Base-by-base conservation (phyloP, 345 rosid genomes). In the Eucalyptus marginata region DNA sequence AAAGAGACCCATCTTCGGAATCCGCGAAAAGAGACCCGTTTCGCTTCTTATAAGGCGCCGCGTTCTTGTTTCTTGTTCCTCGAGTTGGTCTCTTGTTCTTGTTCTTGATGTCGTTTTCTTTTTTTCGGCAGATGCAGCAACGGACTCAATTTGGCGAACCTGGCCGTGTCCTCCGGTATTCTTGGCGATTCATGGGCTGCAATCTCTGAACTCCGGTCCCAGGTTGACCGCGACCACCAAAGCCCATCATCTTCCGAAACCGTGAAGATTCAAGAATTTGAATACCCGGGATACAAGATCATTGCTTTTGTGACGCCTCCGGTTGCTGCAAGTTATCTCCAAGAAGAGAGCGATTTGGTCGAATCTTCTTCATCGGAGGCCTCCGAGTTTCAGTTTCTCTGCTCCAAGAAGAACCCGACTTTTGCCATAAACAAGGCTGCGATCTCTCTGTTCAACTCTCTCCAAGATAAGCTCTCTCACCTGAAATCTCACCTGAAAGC, bases 151-250 rank as follows among this genome's bases (percentile, higher is more conserved):
- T 90, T 92, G 79, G 96, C 94, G 81, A 94, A 90, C 88, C 91
- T 95, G 36, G 89, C 89, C 90, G 90, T 93, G 89, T 92, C 88
- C 90, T 94, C 97, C 12, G 94, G 88, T 81, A 86, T 96, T 47
- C 90, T 95, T 86, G 50, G 71, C 5, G 81, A 29, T 46, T 91
- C 96, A 25, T 94, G 94, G 93, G 88, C 3, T 5, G 90, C 91
- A 87, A 92, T 95, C 90, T 83, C 25, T 22, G 59, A 90, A 86
- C 87, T 92, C 68, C 89, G 86, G 10, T 76, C 87, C 83, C 49
- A 88, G 88, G 7, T 64, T n/a, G 33, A 13, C 71, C 8, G 36
- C 71, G 4, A 64, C 15, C 71, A 64, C 71, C 71, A n/a, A 6
- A n/a, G 33, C 36, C 71, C 71, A 14, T 8, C 71, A 14, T 64